Conservation (phyloP, 345 rosid genomes). For the Carallia pectinifolia region DNA sequence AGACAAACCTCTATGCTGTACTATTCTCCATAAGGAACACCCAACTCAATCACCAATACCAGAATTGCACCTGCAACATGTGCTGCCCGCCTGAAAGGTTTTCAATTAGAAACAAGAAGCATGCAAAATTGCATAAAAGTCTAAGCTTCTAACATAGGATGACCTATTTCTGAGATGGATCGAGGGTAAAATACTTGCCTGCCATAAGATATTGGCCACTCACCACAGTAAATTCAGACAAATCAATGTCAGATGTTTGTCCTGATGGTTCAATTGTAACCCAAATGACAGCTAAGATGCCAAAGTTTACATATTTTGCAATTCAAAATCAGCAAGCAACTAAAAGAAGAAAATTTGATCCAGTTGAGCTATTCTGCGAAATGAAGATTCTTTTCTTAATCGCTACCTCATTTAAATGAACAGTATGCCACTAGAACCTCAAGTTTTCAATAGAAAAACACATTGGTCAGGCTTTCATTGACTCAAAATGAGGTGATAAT, state of each 20-base stretch:
- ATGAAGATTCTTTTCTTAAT: too few relatives aligned
- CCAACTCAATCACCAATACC: constrained; percentile 91
- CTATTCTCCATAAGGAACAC: constrained; percentile 77
- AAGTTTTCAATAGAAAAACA: too few relatives aligned
- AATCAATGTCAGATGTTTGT: constrained; percentile 98
- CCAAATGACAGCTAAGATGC: constrained; percentile 90
- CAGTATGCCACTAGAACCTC: too few relatives aligned
- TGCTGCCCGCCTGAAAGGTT: constrained; percentile 85
- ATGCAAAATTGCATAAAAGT: too few relatives aligned
- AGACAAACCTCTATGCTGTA: constrained; percentile 79
- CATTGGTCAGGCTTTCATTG: too few relatives aligned
- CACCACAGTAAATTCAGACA: constrained; percentile 91
- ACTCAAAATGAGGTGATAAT: too few relatives aligned
- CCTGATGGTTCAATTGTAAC: constrained; percentile 91
- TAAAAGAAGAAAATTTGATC: too few relatives aligned
- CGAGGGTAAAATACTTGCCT: constrained; percentile 69
- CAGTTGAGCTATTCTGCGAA: too few relatives aligned
- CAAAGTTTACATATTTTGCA: not conserved
- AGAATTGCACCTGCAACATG: constrained; percentile 94
- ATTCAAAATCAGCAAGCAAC: not conserved
- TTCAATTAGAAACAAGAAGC: too few relatives aligned
- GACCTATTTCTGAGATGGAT: constrained; percentile 88
- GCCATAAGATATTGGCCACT: constrained; percentile 85
- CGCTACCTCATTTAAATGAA: too few relatives aligned
- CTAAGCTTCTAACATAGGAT: constrained; percentile 12